Conservation (phyloP, 2,329 filamentous ascomycete species). For the Botryosphaeria agaves region DNA sequence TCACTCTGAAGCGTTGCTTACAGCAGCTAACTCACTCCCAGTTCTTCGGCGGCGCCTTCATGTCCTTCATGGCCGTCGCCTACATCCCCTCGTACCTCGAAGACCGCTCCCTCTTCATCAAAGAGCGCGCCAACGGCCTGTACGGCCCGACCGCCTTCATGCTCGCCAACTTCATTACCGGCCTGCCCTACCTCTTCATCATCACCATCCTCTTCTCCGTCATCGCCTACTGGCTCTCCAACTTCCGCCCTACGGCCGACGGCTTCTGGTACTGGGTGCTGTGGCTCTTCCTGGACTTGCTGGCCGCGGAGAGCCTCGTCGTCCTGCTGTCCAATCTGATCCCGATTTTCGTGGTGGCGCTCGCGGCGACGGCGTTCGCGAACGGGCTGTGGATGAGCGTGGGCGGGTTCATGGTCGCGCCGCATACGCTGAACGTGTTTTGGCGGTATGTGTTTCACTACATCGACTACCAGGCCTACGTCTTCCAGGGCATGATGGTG, state of each 20-base stretch:
- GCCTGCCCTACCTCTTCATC: slow-evolving; percentile 60
- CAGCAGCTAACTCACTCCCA: not conserved
- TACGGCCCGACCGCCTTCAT: slow-evolving; percentile 60
- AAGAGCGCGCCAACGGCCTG: slow-evolving; percentile 67
- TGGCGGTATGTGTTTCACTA: slow-evolving; percentile 81
- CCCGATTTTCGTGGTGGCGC: slow-evolving; percentile 62
- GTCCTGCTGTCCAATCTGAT: slow-evolving; percentile 58
- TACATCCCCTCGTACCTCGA: slow-evolving; percentile 76
- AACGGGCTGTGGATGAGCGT: slow-evolving; percentile 87
- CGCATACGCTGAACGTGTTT: slow-evolving; percentile 58
- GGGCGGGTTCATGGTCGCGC: slow-evolving; percentile 63
- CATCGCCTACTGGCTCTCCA: slow-evolving; percentile 64
- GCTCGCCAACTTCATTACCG: slow-evolving; percentile 65
- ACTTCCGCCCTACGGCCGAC: slow-evolving; percentile 46
- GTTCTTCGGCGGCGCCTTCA: slow-evolving; percentile 34
- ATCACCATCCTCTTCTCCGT: slow-evolving; percentile 61
- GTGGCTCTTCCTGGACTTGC: slow-evolving; percentile 71
- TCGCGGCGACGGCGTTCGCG: slow-evolving; percentile 67
- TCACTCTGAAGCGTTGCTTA: not conserved
- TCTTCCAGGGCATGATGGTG: slow-evolving; percentile 87
- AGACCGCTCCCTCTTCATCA: slow-evolving; percentile 53
- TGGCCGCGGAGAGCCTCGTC: slow-evolving; percentile 69
- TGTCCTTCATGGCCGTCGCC: slow-evolving; percentile 46
- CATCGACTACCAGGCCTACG: slow-evolving; percentile 73
- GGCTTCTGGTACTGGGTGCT: slow-evolving; percentile 66